phyloP scores from a whole-genome alignment of 805 yeast genomes.

The Candida krabiensis region DNA sequence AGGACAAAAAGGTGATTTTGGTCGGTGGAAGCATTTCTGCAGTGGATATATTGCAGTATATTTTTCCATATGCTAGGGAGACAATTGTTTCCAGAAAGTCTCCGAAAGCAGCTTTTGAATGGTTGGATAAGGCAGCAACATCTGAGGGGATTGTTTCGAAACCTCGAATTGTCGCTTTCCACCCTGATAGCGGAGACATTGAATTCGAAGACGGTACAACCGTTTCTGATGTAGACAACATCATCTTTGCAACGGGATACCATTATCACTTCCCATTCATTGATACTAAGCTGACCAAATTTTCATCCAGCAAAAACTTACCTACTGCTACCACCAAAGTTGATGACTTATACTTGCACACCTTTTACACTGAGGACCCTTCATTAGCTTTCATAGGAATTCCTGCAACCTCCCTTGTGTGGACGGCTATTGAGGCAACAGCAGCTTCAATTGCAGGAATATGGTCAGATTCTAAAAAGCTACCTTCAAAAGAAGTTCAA shows the following conservation, averaged over 20 bases:
- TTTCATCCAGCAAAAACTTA: slow-evolving; percentile 5
- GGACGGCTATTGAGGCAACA: neutral
- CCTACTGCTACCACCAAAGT: neutral
- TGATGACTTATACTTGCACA: neutral
- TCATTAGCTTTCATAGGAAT: neutral
- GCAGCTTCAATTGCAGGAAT: neutral
- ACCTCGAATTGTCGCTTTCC: slow-evolving; percentile 40
- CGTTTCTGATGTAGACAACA: slow-evolving; percentile 45
- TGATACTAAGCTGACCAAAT: neutral
- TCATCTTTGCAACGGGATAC: slow-evolving; percentile 75
- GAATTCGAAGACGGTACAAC: slow-evolving; percentile 47
- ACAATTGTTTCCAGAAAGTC: slow-evolving; percentile 39
- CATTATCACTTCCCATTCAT: slow-evolving; percentile 56
- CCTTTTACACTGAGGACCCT: neutral
- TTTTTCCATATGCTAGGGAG: slow-evolving; percentile 52
- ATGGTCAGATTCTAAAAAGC: neutral
- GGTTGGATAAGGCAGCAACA: slow-evolving; percentile 41
- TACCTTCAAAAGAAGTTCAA: neutral
- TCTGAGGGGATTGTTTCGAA: slow-evolving; percentile 41
- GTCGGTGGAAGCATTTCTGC: slow-evolving; percentile 77
- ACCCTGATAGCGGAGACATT: slow-evolving; percentile 37
- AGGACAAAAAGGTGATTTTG: slow-evolving; percentile 45
- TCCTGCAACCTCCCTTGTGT: neutral
- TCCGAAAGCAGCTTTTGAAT: slow-evolving; percentile 46
- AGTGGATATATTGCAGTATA: slow-evolving; percentile 46